These are phyloP conservation scores for Xylaria scruposa DNA, from an alignment of 495 filamentous ascomycete species.

Conservation along the genomic window DNA sequence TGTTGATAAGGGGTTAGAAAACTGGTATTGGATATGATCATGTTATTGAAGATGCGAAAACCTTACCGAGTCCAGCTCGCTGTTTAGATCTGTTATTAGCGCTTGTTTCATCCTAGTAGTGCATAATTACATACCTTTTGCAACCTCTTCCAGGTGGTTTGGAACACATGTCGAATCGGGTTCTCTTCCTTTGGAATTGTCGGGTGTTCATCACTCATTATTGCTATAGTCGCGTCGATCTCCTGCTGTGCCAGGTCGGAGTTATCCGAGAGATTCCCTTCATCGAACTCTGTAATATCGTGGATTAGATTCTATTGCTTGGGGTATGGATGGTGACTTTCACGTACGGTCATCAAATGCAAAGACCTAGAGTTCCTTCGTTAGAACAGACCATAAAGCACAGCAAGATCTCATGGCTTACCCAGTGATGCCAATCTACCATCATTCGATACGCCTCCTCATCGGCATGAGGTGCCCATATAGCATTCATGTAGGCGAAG, in stretches of 20 bases:
- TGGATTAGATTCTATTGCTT: neutral
- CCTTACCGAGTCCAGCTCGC: conserved; percentile 2
- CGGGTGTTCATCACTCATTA: conserved; percentile 6
- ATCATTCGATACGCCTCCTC: conserved; percentile 15
- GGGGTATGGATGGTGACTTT: neutral
- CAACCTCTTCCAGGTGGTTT: conserved; percentile 12
- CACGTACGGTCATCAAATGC: conserved; percentile 13
- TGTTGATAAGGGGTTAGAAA: neutral
- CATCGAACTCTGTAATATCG: neutral
- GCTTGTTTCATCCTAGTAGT: neutral
- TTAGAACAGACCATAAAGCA: neutral
- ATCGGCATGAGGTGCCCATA: conserved; percentile 13
- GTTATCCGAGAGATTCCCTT: neutral
- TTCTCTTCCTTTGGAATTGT: neutral
- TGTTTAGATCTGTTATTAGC: neutral
- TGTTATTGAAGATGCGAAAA: neutral
- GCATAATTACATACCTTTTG: neutral
- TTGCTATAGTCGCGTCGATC: conserved; percentile 1
- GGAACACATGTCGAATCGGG: conserved; percentile 17
- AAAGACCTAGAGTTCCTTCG: neutral
- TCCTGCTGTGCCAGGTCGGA: neutral
- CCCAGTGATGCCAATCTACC: conserved; percentile 25
- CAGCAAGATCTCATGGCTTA: neutral
- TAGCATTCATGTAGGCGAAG: neutral
- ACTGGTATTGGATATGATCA: neutral